Evolutionary conservation across 352 stramenopile genomes (phyloP).

Genomic region (Phytophthora citricola): DNA sequence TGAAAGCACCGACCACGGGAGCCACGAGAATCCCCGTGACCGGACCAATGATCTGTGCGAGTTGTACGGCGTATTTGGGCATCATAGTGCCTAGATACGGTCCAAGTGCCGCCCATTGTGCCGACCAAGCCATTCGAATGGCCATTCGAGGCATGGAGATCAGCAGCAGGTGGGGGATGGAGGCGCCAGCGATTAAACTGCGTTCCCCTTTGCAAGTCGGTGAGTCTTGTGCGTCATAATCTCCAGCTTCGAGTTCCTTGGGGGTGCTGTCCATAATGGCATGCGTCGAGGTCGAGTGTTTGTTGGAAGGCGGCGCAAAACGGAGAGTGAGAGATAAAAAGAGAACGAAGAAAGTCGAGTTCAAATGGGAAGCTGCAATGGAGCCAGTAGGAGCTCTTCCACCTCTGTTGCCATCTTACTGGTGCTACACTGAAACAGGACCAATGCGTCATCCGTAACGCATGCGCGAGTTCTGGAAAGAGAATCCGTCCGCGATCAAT

Average conservation of each 20-base stretch:
- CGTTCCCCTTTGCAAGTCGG: conserved; percentile 23
- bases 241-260: conserved; percentile 33
- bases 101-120: conserved; percentile 34
- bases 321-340: background rate
- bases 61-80: conserved; percentile 36
- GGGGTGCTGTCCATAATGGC: conserved; percentile 6
- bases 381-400: conserved; percentile 25
- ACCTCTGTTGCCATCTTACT: background rate
- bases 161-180: conserved; percentile 31
- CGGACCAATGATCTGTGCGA: conserved; percentile 32
- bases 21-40: conserved; percentile 33
- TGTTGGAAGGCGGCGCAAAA: no score
- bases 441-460: conserved; percentile 17
- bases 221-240: conserved; percentile 23
- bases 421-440: background rate
- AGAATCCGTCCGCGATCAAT: background rate
- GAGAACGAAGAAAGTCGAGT: conserved; percentile 4
- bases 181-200: conserved; percentile 20
- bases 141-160: conserved; percentile 40
- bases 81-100: conserved; percentile 36
- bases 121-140: conserved; percentile 32
- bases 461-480: background rate
- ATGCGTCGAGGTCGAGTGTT: background rate
- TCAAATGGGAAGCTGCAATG: conserved; percentile 14
- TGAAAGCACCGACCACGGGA: conserved; percentile 29